Percentiles rank a stretch among this genome's conserved stretches.
These are phyloP conservation scores for Cymbomonas tetramitiformis DNA, from an alignment of 139 green algal species.

Conservation along the genomic window DNA sequence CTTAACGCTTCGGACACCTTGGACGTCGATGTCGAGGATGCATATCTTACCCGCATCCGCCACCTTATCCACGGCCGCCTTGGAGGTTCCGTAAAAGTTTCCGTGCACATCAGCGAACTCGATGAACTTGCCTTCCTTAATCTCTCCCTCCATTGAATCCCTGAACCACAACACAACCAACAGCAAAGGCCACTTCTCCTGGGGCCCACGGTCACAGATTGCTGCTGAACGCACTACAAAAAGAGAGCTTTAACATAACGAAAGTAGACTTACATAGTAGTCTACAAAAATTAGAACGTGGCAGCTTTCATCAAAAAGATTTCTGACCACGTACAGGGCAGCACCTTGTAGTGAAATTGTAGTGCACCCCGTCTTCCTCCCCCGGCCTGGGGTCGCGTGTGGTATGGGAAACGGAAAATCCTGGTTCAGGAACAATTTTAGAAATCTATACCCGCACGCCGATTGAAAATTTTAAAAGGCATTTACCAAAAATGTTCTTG, in stretches of 20 bases:
- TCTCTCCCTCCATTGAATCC: constrained; percentile 18
- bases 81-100: constrained; percentile 38
- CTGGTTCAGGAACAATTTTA: too few relatives aligned
- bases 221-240: too few relatives aligned
- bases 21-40: constrained; percentile 41
- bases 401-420: constrained; percentile 35
- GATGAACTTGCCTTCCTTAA: constrained; percentile 30
- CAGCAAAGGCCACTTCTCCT: too few relatives aligned
- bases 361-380: constrained; percentile 34
- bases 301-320: too few relatives aligned
- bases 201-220: too few relatives aligned
- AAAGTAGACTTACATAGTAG: too few relatives aligned
- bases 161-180: too few relatives aligned
- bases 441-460: too few relatives aligned
- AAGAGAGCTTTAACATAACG: too few relatives aligned
- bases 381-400: constrained; percentile 28
- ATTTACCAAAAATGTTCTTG: constrained; percentile 23
- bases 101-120: constrained; percentile 34
- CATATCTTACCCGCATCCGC: constrained; percentile 21
- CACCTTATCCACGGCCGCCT: constrained; percentile 27
- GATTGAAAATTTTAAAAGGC: too few relatives aligned
- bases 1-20: constrained; percentile 29
- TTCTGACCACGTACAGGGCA: too few relatives aligned
- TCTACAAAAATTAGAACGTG: too few relatives aligned
- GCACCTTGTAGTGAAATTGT: constrained; percentile 30